A percentile compares a stretch with the other conserved stretches of the same genome.
These are phyloP conservation scores for Drechslerella dactyloides DNA, from an alignment of 2,329 filamentous ascomycete genomes.

Conservation along the genomic window DNA sequence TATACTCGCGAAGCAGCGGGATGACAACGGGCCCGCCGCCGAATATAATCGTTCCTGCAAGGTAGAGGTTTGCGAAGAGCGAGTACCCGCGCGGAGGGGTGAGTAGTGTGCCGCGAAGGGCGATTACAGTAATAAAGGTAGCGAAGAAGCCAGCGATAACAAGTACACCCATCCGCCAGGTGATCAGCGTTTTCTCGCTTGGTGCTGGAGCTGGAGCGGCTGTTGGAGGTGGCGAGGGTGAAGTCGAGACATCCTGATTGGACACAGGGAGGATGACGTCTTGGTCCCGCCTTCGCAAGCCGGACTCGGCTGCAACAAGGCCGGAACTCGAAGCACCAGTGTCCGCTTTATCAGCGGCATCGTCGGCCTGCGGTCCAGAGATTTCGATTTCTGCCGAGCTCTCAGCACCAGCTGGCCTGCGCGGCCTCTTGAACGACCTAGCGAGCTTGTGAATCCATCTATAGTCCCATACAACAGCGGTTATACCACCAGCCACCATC, in stretches of 20 bases:
- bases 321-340: background rate
- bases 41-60: slow-evolving; percentile 71
- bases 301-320: slow-evolving; percentile 56
- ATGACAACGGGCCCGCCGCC: slow-evolving; percentile 71
- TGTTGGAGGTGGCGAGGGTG: background rate
- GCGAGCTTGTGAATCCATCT: slow-evolving; percentile 61
- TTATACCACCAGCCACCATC: slow-evolving; percentile 65
- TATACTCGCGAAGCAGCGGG: slow-evolving; percentile 67
- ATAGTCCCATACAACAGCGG: slow-evolving; percentile 66
- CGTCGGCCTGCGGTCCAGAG: background rate
- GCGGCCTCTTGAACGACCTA: slow-evolving; percentile 52
- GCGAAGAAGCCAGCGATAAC: slow-evolving; percentile 57
- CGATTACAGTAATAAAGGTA: slow-evolving; percentile 66
- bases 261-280: slow-evolving; percentile 62
- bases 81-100: slow-evolving; percentile 63
- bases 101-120: slow-evolving; percentile 59
- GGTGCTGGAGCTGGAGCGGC: background rate
- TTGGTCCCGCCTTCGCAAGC: slow-evolving; percentile 60
- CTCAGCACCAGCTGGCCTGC: slow-evolving; percentile 22
- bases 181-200: slow-evolving; percentile 25
- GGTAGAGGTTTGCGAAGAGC: slow-evolving; percentile 75
- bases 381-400: background rate
- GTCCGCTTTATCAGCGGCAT: background rate
- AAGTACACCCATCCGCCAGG: slow-evolving; percentile 17
- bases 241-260: background rate